These are phyloP conservation scores for Erodium maritimum DNA, from an alignment of 345 rosid species.

Conservation along the genomic window DNA sequence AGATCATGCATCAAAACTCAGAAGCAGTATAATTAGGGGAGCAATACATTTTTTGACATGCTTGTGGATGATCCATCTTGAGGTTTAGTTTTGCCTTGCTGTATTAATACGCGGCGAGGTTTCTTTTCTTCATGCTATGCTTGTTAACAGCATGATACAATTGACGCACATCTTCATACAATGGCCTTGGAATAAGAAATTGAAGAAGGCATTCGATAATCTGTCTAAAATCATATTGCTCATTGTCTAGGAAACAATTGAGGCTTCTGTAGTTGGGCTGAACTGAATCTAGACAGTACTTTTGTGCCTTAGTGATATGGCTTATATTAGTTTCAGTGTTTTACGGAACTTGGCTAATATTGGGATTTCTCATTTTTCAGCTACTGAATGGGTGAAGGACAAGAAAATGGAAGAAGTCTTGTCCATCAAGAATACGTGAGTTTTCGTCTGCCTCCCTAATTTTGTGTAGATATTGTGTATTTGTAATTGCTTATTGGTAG, in stretches of 20 bases:
- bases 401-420: constrained; percentile 82
- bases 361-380: constrained; percentile 24
- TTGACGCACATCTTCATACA: too few species aligned
- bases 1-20: too few species aligned
- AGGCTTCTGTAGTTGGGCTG: not conserved
- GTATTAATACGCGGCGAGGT: too few species aligned
- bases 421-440: constrained; percentile 92
- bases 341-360: too few species aligned
- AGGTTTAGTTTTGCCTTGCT: too few species aligned
- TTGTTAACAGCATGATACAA: too few species aligned
- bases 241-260: not conserved
- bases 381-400: constrained; percentile 99
- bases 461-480: not conserved
- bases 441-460: not conserved
- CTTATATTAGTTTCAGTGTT: too few species aligned
- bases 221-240: not conserved
- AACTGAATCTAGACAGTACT: not conserved
- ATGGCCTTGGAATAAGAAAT: not conserved
- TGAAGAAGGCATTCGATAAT: not conserved
- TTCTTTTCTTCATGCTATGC: too few species aligned
- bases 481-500: too few species aligned
- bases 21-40: too few species aligned
- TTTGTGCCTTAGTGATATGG: not conserved
- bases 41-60: too few species aligned
- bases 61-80: too few species aligned